A percentile compares a stretch with the other conserved stretches of the same genome.
Evolutionary conservation across 306 rosid species (phyloP).

Genomic region (Carpinus viminea): DNA sequence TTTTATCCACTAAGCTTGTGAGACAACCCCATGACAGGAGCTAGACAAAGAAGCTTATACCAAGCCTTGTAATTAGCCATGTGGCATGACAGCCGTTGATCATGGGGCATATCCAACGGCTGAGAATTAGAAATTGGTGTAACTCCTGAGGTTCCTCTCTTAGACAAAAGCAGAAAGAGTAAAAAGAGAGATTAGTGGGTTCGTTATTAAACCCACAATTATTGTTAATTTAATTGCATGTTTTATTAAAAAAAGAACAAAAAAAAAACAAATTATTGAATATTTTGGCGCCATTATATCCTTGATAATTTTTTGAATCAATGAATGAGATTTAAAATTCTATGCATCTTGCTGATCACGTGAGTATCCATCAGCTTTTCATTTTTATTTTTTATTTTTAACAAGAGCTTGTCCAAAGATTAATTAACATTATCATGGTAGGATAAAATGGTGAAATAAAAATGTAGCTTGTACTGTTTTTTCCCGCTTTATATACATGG

Average conservation of each 20-base stretch:
- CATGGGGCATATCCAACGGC: slow-evolving; percentile 42
- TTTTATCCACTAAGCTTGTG: neutral
- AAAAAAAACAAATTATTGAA: too few relatives aligned
- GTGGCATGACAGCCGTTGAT: slow-evolving; percentile 42
- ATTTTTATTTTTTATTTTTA: too few relatives aligned
- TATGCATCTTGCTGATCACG: too few relatives aligned
- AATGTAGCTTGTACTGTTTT: too few relatives aligned
- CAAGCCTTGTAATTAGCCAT: slow-evolving; percentile 46
- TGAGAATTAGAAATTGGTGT: slow-evolving; percentile 34
- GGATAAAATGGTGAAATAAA: too few relatives aligned
- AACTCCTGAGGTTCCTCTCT: slow-evolving; percentile 69
- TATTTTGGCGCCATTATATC: neutral
- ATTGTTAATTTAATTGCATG: neutral
- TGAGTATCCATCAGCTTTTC: too few relatives aligned
- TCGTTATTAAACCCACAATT: slow-evolving; percentile 33
- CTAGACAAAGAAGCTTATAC: slow-evolving; percentile 37
- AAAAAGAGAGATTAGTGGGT: slow-evolving; percentile 63
- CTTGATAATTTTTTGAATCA: too few relatives aligned
- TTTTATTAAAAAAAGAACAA: neutral
- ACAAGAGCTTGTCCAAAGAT: too few relatives aligned
- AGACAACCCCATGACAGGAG: slow-evolving; percentile 6
- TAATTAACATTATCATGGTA: too few relatives aligned
- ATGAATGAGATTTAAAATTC: too few relatives aligned
- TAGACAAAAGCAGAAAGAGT: slow-evolving; percentile 32
- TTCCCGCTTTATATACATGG: too few relatives aligned